Evolutionary conservation across 2,329 filamentous ascomycete genomes (phyloP), one percentile per base, ranked within the genome.

Genomic region (Colletotrichum abscissum): DNA sequence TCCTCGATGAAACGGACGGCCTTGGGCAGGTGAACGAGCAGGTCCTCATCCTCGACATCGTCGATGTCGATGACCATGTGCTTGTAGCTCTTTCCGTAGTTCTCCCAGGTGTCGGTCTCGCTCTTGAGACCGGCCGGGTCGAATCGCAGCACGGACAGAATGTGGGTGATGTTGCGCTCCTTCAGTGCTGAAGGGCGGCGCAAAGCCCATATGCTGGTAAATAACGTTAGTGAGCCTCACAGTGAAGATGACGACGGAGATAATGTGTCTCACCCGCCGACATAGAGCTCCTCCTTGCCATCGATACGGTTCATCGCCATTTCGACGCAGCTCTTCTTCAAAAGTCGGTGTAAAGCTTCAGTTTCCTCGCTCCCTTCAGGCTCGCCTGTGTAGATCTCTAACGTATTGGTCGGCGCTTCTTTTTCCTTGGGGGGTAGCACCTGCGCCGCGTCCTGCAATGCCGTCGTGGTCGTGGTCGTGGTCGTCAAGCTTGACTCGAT

Each of bases 21-120:
- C 65, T 87, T 87, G 7, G 95, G 91, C 74, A 98, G 92, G 82
- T 97, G 92, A 75, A 93, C 89, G 22, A 98, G 85, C 64, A 98
- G 84, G 82, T 99, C 94, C 77, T 95, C 92, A 79, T 98, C 95
- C 24, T 96, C 94, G 64, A 95, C 90, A 85, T 99, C 97, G 82
- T 98, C 94, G 56, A 98, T 91, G 76, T 97, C 93, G 76, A 98
- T 93, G 74, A 91, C 88, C 77, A 94, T 88, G 81, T 97, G 95
- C 75, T 92, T 85, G 81, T 92, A 95, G 55, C 88, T 86, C 75
- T 89, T 87, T 79, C 86, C 87, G 75, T 83, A 85, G 63, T 86
- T 85, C 22, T 86, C 81, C 79, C 83, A 84, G 90, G 92, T 54
- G 88, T 77, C 79, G 67, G 78, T 85, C 83, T 88, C 85, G 49